Evolutionary conservation across 1,139 yeast species (phyloP).

Genomic region (Geotrichum europaeum): DNA sequence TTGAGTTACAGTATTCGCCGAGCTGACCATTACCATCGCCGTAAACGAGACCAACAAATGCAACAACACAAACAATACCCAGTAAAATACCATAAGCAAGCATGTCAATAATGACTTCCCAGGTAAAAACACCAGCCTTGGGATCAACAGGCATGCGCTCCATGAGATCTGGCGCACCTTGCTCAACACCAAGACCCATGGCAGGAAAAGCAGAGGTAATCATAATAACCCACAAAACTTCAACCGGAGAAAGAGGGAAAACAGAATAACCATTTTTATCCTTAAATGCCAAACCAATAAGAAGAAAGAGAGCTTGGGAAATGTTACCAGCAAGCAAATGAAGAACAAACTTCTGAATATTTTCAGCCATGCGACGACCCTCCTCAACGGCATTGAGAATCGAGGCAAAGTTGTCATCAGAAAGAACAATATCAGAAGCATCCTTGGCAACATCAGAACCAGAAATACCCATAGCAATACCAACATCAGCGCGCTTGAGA

Average conservation of each 20-base stretch:
- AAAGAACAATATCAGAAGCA: constrained; percentile 67
- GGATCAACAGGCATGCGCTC: constrained; percentile 56
- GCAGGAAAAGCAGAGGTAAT: constrained; percentile 80
- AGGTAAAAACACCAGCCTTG: constrained; percentile 56
- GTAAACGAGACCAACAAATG: constrained; percentile 61
- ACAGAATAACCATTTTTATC: constrained; percentile 57
- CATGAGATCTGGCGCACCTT: constrained; percentile 61
- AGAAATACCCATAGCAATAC: constrained; percentile 80
- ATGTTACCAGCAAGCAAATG: constrained; percentile 75
- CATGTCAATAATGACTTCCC: constrained; percentile 70
- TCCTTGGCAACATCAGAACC: constrained; percentile 82
- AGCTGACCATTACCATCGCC: constrained; percentile 58
- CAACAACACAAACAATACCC: constrained; percentile 65
- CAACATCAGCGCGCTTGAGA: constrained; percentile 73
- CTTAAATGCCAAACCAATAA: constrained; percentile 61
- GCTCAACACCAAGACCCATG: constrained; percentile 77
- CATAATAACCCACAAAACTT: constrained; percentile 74
- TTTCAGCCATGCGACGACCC: constrained; percentile 75
- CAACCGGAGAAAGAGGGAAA: constrained; percentile 74
- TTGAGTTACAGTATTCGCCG: constrained; percentile 59
- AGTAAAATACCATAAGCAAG: constrained; percentile 65
- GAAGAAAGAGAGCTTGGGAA: constrained; percentile 65
- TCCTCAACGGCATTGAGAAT: constrained; percentile 75
- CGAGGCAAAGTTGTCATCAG: constrained; percentile 74
- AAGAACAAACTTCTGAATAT: constrained; percentile 75